Evolutionary conservation across 1,284 basidiomycete genomes (phyloP).

Genomic region (Fomitopsis pinicola): DNA sequence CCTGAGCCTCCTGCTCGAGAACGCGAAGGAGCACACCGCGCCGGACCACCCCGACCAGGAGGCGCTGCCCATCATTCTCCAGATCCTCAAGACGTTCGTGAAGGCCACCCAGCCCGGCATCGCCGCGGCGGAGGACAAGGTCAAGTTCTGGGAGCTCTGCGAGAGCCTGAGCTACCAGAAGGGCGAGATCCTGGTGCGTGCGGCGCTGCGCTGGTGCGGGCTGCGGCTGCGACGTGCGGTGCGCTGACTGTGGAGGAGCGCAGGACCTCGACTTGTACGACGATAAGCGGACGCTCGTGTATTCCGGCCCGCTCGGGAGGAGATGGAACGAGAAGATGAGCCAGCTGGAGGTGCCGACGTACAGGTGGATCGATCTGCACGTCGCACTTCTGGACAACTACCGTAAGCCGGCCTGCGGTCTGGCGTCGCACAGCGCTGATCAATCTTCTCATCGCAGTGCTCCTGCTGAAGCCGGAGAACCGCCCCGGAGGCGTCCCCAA

Average conservation of each 20-base stretch:
- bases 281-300: conserved; percentile 64
- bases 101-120: conserved; percentile 83
- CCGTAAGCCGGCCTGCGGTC: conserved; percentile 37
- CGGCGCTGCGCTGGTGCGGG: conserved; percentile 3
- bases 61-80: conserved; percentile 59
- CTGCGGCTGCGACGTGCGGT: neutral
- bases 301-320: conserved; percentile 55
- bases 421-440: neutral
- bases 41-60: conserved; percentile 65
- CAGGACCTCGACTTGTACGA: conserved; percentile 80
- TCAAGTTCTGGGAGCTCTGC: conserved; percentile 75
- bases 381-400: conserved; percentile 77
- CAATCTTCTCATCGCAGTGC: conserved; percentile 34
- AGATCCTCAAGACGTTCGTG: conserved; percentile 60
- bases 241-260: neutral
- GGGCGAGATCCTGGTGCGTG: conserved; percentile 73
- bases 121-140: conserved; percentile 77
- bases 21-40: conserved; percentile 60
- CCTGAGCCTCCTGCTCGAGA: conserved; percentile 68
- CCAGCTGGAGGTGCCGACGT: conserved; percentile 15
- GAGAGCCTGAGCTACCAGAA: conserved; percentile 70
- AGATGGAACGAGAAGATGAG: conserved; percentile 21
- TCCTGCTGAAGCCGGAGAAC: conserved; percentile 59
- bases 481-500: conserved; percentile 42
- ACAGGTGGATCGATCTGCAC: conserved; percentile 61